Evolutionary conservation across 345 rosid genomes (phyloP), one percentile per base, ranked within the genome.

Genomic region (Euphorbia pulcherrima): DNA sequence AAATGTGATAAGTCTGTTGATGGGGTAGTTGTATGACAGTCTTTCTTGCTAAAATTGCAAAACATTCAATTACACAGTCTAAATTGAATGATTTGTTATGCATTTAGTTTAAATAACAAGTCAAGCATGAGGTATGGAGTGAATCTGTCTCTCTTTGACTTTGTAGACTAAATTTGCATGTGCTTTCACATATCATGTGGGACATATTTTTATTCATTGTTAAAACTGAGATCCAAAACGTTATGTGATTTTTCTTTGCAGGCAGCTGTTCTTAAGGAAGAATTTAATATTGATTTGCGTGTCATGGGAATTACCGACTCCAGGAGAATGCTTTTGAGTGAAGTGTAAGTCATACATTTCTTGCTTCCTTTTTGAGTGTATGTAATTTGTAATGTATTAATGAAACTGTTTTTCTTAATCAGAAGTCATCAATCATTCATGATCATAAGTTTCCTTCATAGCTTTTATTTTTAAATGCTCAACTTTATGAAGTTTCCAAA

Each of bases 241-340:
- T 51, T 52, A 27, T 62, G 24, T 51, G 13, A 5, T 61, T 33
- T 68, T 65, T 44, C 65, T 80, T 74, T 75, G 75, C 89, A 90
- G 99, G 89, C 90, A 68, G 96, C 74, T 17, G 81, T 86, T 62
- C 97, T 95, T n/a, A 95, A 95, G 83, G 93, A 92, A 78, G 97
- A 92, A 56, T 95, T 90, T 65, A 95, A 92, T 73, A 95, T 95
- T 74, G 99, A 92, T 78, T 77, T 95, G 79, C 97, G 97, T 67
- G 97, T 95, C 51, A 72, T 95, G 97, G 99, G 99, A 72, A 87
- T 95, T 77, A 86, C 85, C 60, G 87, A 97, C 72, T 83, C 94
- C 23, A 83, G 78, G 59, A 78, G 74, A 59, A 95, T 95, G 99
- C 83, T 92, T 67, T 56, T 95, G 74, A 88, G 90, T 87, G 96